Evolutionary conservation across 139 green algal genomes (phyloP), one percentile per base, ranked within the genome.

Genomic region (Axilococcus clingmanii): DNA sequence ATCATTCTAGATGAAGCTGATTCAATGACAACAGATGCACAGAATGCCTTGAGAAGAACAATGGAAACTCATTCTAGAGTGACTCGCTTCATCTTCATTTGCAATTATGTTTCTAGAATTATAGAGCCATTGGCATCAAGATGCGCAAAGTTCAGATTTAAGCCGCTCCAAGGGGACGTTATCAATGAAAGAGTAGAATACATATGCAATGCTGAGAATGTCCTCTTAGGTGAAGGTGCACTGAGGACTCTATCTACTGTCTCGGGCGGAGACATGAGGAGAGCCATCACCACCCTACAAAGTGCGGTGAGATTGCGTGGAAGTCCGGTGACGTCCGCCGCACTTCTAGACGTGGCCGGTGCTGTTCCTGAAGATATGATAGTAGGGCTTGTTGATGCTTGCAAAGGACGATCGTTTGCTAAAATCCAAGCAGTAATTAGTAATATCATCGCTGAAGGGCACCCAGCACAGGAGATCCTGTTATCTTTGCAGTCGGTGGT

Each of bases 41-140:
- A 98, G 64, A 95, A 95, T 43, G 91, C 91, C n/a, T 80, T 98
- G 49, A 71, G 89, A 9, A 82, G 91, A 30, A 97, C 85, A 4
- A 97, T 99, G 90, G 91, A 99, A 76, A 75, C 75, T 1, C 83
- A 95, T 79, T 87, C 71, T 59, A 86, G 82, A 23, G 79, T 95
- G 24, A 98, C 91, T 0, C 78, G 91, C 49, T 99, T 99, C 57
- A 72, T 87, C 27, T 93, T 99, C 69, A 91, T 95, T 55, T 99
- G 91, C 77, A 99, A 99, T 75, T 99, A 99, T 55, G 82, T 99
- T 27, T 87, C 68, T n/a, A 80, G 87, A 49, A 96, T 98, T 71
- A 98, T 98, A 25, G 91, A 97, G 59, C 91, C 91, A 5, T 69
- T 98, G 16, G 84, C 89, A 2, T 94, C 79, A 4, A 65, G 85